A percentile compares a stretch with the other conserved stretches of the same genome.
Evolutionary conservation across 192 early-diverging fungal genomes (phyloP).

Genomic region (Radiomyces spectabilis): DNA sequence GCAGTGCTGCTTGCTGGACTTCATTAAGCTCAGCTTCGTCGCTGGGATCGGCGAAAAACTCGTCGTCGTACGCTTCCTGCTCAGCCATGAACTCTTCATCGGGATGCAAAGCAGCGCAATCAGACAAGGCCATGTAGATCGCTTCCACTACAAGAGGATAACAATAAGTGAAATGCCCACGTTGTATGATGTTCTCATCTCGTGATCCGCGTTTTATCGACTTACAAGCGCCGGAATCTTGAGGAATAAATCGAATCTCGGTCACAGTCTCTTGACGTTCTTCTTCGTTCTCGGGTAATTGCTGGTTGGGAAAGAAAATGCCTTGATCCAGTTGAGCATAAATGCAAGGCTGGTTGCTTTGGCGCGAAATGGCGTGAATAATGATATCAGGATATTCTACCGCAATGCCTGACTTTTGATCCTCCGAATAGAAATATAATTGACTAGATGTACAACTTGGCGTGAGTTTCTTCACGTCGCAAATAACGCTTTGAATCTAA

Average conservation of each 20-base stretch:
- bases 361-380: slow-evolving; percentile 63
- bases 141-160: slow-evolving; percentile 45
- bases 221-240: slow-evolving; percentile 46
- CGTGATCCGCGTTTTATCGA: neutral
- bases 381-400: slow-evolving; percentile 60
- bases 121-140: slow-evolving; percentile 55
- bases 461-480: too few species aligned
- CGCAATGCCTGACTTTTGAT: slow-evolving; percentile 35
- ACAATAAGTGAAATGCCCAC: neutral
- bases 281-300: slow-evolving; percentile 20
- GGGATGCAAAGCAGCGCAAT: slow-evolving; percentile 64
- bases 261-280: slow-evolving; percentile 37
- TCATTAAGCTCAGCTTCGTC: slow-evolving; percentile 33
- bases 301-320: slow-evolving; percentile 28
- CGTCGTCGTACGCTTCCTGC: slow-evolving; percentile 28
- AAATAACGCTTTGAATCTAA: too few species aligned
- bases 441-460: too few species aligned
- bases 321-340: slow-evolving; percentile 57
- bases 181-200: neutral
- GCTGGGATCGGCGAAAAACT: slow-evolving; percentile 20
- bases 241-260: slow-evolving; percentile 55
- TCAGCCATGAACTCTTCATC: slow-evolving; percentile 43
- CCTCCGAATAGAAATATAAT: slow-evolving; percentile 44
- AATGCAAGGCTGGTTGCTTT: slow-evolving; percentile 43
- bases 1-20: slow-evolving; percentile 26